Conservation (phyloP, 352 stramenopile genomes). For the Globisporangium echinulatum region DNA sequence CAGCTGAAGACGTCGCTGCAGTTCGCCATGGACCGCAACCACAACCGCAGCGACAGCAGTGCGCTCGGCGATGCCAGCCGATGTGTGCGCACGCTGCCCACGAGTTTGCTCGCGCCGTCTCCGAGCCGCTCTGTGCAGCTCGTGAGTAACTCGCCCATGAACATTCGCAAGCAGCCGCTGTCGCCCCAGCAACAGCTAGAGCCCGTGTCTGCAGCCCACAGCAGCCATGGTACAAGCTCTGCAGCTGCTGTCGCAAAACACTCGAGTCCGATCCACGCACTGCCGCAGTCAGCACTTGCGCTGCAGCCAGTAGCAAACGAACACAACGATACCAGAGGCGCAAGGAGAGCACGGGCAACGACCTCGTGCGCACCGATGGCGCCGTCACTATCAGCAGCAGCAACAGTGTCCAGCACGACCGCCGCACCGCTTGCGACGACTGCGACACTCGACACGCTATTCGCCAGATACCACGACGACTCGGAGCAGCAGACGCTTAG, state of each 20-base stretch:
- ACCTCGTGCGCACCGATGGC: not conserved
- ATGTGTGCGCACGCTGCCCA: not conserved
- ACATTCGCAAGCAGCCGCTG: slow-evolving; percentile 8
- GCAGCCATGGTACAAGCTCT: not conserved
- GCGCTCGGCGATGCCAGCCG: not conserved
- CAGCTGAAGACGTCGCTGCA: no score
- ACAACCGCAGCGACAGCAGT: not conserved
- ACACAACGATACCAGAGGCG: not conserved
- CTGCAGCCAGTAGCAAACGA: not conserved
- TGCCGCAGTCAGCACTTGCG: not conserved
- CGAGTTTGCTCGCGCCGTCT: not conserved
- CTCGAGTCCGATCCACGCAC: not conserved
- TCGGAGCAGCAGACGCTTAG: slow-evolving; percentile 4
- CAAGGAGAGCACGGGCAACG: slow-evolving; percentile 1
- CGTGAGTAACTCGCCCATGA: slow-evolving; percentile 9
- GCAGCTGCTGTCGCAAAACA: not conserved
- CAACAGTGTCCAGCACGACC: not conserved
- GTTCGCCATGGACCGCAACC: slow-evolving; percentile 2
- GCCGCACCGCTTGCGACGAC: slow-evolving; percentile 17
- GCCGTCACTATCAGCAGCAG: not conserved
- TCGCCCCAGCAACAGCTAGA: not conserved
- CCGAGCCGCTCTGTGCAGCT: slow-evolving; percentile 2
- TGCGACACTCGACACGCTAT: slow-evolving; percentile 29
- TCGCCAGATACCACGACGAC: slow-evolving; percentile 10
- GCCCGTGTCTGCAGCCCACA: not conserved